These are phyloP conservation scores for Carex scoparia DNA, from an alignment of 176 grass and related monocot genomes.

Conservation along the genomic window DNA sequence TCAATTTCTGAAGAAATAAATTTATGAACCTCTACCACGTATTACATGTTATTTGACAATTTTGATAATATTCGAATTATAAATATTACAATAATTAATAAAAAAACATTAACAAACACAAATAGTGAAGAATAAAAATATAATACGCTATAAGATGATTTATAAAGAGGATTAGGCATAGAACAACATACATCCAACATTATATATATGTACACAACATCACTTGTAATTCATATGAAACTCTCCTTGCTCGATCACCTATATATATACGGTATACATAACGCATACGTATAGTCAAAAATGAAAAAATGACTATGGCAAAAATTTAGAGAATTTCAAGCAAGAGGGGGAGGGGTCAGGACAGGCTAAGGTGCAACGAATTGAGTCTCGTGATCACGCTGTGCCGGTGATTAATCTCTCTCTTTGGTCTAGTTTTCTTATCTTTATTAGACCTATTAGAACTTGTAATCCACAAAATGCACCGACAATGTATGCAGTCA, in stretches of 20 bases:
- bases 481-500: slow-evolving; percentile 48
- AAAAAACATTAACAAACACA: no score
- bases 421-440: slow-evolving; percentile 79
- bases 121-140: no score
- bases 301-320: slow-evolving; percentile 11
- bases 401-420: slow-evolving; percentile 95
- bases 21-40: no score
- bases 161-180: no score
- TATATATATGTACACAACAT: no score
- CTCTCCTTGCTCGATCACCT: not conserved
- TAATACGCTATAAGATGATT: no score
- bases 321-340: not conserved
- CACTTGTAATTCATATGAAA: no score
- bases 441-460: slow-evolving; percentile 69
- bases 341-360: not conserved
- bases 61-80: no score
- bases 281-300: not conserved
- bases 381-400: slow-evolving; percentile 38
- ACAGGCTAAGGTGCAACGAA: not conserved
- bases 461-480: slow-evolving; percentile 85
- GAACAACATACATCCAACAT: no score
- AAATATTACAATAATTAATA: no score
- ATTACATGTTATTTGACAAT: no score
- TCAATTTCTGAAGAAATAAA: no score
- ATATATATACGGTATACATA: not conserved